Percentiles rank a stretch among this genome's conserved stretches.
phyloP scores from a whole-genome alignment of 345 rosid species.

The Eucalyptus albens region DNA sequence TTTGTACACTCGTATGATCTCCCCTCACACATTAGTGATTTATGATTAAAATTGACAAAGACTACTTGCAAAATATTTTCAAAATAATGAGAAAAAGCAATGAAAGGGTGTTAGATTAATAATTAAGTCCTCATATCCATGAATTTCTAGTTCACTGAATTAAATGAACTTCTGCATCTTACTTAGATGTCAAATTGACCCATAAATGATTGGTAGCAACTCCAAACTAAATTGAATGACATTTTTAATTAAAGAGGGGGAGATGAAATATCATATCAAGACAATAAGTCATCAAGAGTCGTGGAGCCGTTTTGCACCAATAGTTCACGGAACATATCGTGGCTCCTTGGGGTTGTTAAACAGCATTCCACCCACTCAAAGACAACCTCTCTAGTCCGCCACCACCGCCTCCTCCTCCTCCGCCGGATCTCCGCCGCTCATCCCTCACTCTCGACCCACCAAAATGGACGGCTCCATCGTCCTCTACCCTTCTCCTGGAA shows the following conservation, averaged over 20 bases:
- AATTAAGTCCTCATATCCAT: not conserved
- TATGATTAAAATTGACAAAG: not conserved
- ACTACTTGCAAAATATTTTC: not conserved
- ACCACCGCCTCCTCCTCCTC: not conserved
- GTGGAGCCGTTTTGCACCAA: not conserved
- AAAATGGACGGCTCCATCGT: not conserved
- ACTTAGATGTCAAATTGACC: not conserved
- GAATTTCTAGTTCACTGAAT: not conserved
- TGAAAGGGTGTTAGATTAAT: not conserved
- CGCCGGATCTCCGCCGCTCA: not conserved
- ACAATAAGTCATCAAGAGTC: not conserved
- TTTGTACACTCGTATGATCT: not conserved
- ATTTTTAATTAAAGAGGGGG: not conserved
- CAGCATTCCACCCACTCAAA: not conserved
- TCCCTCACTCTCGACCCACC: not conserved
- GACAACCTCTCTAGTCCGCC: not conserved
- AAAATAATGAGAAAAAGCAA: too few species aligned
- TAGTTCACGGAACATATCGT: not conserved
- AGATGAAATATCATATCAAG: not conserved
- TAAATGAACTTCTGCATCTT: not conserved
- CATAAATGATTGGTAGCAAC: not conserved
- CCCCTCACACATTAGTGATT: not conserved
- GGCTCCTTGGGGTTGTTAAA: not conserved
- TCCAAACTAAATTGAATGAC: not conserved
- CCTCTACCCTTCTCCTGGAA: constrained; percentile 7